Percentiles rank a stretch among this genome's conserved stretches.
phyloP scores from a whole-genome alignment of 2,329 filamentous ascomycete genomes.

The Neofusicoccum laricinum region DNA sequence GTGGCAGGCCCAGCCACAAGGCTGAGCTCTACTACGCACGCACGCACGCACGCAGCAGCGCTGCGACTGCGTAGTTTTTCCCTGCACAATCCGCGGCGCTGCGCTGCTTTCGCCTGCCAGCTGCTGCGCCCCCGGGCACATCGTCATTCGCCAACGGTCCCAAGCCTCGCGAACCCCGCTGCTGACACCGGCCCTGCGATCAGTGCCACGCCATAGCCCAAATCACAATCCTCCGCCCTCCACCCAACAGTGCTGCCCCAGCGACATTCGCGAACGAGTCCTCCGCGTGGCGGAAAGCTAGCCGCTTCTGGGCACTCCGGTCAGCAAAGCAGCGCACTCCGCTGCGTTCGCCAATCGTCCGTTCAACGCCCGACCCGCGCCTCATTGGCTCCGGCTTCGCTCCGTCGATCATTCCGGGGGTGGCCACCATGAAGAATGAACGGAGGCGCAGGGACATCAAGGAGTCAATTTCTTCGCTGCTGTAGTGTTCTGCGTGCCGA shows the following conservation, averaged over 20 bases:
- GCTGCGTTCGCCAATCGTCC: not conserved
- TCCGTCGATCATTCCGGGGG: conserved; percentile 14
- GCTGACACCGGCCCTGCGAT: not conserved
- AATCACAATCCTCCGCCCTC: not conserved
- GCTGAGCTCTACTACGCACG: not conserved
- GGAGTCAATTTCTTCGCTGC: too few species aligned
- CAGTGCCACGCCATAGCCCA: not conserved
- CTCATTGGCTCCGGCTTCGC: conserved; percentile 4
- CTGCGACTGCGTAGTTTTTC: not conserved
- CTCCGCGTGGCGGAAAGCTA: not conserved
- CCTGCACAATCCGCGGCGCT: not conserved
- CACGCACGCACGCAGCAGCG: not conserved
- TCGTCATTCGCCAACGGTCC: not conserved
- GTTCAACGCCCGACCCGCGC: not conserved
- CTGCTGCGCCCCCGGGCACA: not conserved
- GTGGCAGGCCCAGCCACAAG: conserved; percentile 5
- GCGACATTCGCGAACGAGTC: not conserved
- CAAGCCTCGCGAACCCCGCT: not conserved
- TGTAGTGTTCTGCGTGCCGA: not conserved
- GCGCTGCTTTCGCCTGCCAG: not conserved
- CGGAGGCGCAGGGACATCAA: too few species aligned
- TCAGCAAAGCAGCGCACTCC: not conserved
- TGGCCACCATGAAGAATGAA: not conserved
- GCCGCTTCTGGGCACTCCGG: not conserved
- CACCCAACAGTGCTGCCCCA: not conserved